phyloP scores from a whole-genome alignment of 1,284 basidiomycete species.

The Mrakiaceae sp. region DNA sequence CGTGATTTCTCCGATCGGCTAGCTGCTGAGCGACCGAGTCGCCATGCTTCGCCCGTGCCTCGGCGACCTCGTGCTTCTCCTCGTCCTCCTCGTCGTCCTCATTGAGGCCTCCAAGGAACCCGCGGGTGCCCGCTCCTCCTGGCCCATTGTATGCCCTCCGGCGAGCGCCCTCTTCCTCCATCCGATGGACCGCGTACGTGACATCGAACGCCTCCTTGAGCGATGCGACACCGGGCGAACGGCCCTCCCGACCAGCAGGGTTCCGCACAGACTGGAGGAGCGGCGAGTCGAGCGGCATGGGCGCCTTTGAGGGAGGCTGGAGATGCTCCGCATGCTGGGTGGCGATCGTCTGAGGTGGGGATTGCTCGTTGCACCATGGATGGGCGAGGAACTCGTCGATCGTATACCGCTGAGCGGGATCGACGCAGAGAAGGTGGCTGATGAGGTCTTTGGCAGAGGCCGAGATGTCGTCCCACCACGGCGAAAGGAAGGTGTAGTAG shows the following conservation, averaged over 20 bases:
- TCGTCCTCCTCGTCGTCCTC: conserved; percentile 75
- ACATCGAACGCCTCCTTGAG: conserved; percentile 99
- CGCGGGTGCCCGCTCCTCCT: conserved; percentile 64
- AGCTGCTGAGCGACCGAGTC: conserved; percentile 32
- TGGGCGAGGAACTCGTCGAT: conserved; percentile 97
- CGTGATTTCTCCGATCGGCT: not conserved
- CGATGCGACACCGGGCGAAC: conserved; percentile 79
- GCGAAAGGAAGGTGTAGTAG: conserved; percentile 95
- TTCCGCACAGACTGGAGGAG: conserved; percentile 69
- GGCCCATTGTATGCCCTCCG: conserved; percentile 64
- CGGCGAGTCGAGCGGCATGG: conserved; percentile 76
- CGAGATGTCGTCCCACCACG: conserved; percentile 99
- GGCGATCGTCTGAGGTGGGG: conserved; percentile 18
- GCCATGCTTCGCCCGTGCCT: conserved; percentile 43
- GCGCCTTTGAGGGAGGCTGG: conserved; percentile 18
- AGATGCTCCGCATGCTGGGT: conserved; percentile 6
- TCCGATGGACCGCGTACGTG: conserved; percentile 96
- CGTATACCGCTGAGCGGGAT: conserved; percentile 87
- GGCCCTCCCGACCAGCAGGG: conserved; percentile 52
- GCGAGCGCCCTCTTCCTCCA: conserved; percentile 94
- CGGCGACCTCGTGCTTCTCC: conserved; percentile 40
- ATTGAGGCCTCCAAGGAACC: conserved; percentile 76
- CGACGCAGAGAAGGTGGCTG: conserved; percentile 86
- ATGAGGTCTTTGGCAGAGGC: conserved; percentile 86
- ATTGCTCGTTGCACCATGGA: conserved; percentile 69